Base-by-base conservation (phyloP, 768 basidiomycete species). In the Calocybe cyanea region DNA sequence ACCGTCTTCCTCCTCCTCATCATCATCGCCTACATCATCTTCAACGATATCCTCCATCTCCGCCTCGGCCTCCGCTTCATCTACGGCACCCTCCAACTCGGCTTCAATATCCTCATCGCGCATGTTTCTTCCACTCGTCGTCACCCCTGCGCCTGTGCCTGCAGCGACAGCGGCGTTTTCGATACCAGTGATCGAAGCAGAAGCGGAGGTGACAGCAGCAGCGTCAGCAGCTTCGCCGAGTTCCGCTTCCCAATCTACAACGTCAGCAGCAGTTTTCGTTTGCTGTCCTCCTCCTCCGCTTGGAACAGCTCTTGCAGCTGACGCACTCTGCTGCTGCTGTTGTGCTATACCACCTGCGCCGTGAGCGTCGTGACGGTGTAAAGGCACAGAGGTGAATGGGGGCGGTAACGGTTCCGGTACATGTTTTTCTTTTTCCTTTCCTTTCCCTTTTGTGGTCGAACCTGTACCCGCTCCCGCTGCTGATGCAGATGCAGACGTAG, bases 341-440 rank as follows among this genome's bases (percentile, higher is more conserved):
- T 5, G 25, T 28, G 25, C 25, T 11, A 28, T 28, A 11, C 25
- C 25, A 28, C 25, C 25, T 28, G 25, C 25, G 11, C 25, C 25
- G 11, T 5, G 6, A 28, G 6, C 25, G 25, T 6, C 14, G 14
- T 6, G 34, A 6, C 17, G 6, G 14, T 35, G 7, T 5, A 35
- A 14, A 5, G 67, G 64, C 4, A 56, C 50, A 3, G 60, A 63
- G 1, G 65, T 67, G 48, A 63, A 66, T 2, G 69, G 59, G 30
- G 51, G 57, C 21, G 61, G 55, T 37, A 62, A 52, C 21, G 50
- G 21, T 52, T 54, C 43, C 39, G 53, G 28, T 48, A 31, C 33
- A n/a, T 54, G 57, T 51, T 66, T 70, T 24, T 64, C 71, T 49
- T 74, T 76, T 34, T 58, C 67, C 49, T 71, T 71, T 18, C 60